A percentile compares a stretch with the other conserved stretches of the same genome.
These are phyloP conservation scores for Ceratobasidium sp. DNA, from an alignment of 1,284 basidiomycete species.

Conservation along the genomic window DNA sequence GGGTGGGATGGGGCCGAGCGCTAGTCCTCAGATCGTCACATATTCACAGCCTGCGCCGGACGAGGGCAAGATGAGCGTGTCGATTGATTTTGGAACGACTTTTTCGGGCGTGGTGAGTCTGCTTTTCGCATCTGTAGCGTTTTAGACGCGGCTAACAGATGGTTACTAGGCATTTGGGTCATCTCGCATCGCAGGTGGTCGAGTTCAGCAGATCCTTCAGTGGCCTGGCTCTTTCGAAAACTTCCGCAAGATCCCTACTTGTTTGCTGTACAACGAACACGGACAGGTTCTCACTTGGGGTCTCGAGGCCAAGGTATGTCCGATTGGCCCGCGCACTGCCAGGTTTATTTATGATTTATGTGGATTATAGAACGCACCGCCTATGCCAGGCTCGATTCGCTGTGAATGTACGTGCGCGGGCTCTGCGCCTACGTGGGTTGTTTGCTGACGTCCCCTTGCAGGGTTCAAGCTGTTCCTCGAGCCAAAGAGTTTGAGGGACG, in stretches of 20 bases:
- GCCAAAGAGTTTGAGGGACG: conserved; percentile 78
- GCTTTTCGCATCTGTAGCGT: not conserved
- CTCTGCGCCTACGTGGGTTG: not conserved
- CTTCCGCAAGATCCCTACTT: conserved; percentile 85
- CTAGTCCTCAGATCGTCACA: conserved; percentile 11
- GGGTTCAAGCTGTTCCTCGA: conserved; percentile 87
- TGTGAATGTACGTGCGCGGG: conserved; percentile 69
- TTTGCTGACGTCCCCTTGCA: conserved; percentile 46
- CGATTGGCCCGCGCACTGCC: not conserved
- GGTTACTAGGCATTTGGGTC: conserved; percentile 73
- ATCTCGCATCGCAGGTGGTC: conserved; percentile 80
- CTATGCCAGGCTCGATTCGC: conserved; percentile 72
- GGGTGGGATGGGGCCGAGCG: not conserved
- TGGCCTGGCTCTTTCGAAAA: conserved; percentile 85
- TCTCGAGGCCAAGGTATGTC: conserved; percentile 72
- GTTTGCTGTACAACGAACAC: conserved; percentile 77
- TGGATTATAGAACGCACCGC: conserved; percentile 66
- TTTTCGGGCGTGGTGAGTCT: conserved; percentile 82
- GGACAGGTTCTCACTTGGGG: conserved; percentile 83
- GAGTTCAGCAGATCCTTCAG: conserved; percentile 80
- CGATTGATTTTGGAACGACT: conserved; percentile 88
- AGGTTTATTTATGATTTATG: too few species aligned
- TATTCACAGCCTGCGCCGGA: conserved; percentile 46
- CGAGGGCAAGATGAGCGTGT: conserved; percentile 70
- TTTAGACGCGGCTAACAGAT: not conserved